Evolutionary conservation across 495 filamentous ascomycete genomes (phyloP), one percentile per base, ranked within the genome.

Genomic region (Extremus antarcticus): DNA sequence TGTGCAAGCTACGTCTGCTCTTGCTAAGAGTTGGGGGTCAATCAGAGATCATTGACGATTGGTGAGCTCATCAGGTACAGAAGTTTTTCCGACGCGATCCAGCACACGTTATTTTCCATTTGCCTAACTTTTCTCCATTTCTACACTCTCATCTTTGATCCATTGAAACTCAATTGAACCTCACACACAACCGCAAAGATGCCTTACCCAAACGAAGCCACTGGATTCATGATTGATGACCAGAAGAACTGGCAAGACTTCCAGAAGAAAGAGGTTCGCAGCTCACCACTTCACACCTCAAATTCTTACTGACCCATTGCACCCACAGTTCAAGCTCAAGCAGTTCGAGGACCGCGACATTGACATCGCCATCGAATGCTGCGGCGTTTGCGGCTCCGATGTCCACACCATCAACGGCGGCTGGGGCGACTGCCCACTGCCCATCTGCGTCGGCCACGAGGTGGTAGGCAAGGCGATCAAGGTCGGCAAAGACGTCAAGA

Each of bases 311-410:
- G 21, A 17, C 2, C 25, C 46, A 1, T 51, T 16, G 15, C 29
- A 15, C 3, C 38, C 49, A 19, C 56, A 88, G 83, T 84, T 87
- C 71, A 84, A 82, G 63, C 78, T 86, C 58, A 92, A 90, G 74
- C 76, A 78, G 4, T 89, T 91, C 57, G 85, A 79, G 41, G 80
- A 84, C 47, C 70, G 82, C 70, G 86, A 90, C 61, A 74, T 90
- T 55, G 87, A 90, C 58, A 75, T 90, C 52, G 76, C 79, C 64
- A 79, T 85, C 54, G 80, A 84, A 54, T 78, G 77, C 52, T 92
- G 87, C 67, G 87, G 87, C 62, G 83, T 91, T 11, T 89, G 86
- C 68, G 86, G 83, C 10, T 84, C 78, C 22, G 87, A 90, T 62
- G 80, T 88, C 16, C 87, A 91, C 73, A 87, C 81, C 43, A 81